phyloP scores from a whole-genome alignment of 352 stramenopile species.

The Globisporangium uncinulatum region DNA sequence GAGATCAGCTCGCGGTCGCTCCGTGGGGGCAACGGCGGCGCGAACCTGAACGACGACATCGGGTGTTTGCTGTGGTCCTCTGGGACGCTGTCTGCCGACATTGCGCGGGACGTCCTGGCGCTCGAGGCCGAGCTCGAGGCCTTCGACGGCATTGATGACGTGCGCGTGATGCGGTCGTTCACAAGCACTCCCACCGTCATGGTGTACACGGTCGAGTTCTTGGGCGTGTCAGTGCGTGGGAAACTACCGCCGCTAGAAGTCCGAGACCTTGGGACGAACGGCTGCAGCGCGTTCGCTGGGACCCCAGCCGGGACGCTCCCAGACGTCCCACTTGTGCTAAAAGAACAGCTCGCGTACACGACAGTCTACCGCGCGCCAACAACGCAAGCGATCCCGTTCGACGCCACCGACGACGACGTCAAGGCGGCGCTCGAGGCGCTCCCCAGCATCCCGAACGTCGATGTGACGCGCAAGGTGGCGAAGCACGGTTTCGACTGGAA shows the following conservation, averaged over 20 bases:
- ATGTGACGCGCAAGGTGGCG: conserved; percentile 79
- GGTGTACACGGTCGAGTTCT: conserved; percentile 92
- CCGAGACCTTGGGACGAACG: conserved; percentile 89
- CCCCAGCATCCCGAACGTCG: conserved; percentile 80
- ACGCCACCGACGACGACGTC: conserved; percentile 86
- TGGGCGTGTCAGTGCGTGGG: conserved; percentile 84
- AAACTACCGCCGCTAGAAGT: conserved; percentile 82
- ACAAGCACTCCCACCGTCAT: conserved; percentile 46
- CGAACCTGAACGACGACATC: conserved; percentile 68
- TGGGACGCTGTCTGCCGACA: conserved; percentile 30
- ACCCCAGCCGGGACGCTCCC: conserved; percentile 15
- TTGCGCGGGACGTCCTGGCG: conserved; percentile 33
- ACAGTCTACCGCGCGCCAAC: conserved; percentile 91
- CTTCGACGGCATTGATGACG: conserved; percentile 62
- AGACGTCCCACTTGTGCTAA: conserved; percentile 18
- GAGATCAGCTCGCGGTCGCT: conserved; percentile 84
- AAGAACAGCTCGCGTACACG: conserved; percentile 47
- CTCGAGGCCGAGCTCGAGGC: conserved; percentile 66
- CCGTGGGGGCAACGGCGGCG: conserved; percentile 58
- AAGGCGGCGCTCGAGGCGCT: conserved; percentile 92
- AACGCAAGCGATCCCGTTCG: conserved; percentile 86
- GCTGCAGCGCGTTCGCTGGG: conserved; percentile 74
- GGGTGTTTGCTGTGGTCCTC: conserved; percentile 78
- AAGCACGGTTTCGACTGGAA: conserved; percentile 90
- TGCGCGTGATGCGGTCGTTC: conserved; percentile 52